phyloP scores from a whole-genome alignment of 2,329 filamentous ascomycete genomes.

The Ophiosphaerella narmari region DNA sequence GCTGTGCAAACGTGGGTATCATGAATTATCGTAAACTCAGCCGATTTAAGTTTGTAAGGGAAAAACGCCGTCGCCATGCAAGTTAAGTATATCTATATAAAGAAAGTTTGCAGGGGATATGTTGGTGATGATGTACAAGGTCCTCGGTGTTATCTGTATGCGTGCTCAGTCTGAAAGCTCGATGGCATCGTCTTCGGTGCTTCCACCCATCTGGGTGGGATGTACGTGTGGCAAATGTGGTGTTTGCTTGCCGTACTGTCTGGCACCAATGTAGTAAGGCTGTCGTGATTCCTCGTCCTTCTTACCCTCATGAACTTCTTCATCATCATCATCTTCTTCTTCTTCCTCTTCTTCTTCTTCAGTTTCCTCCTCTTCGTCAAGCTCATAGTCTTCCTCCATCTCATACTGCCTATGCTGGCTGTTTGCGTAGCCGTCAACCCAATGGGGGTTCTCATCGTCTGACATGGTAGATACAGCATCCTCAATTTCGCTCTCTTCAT shows the following conservation, averaged over 20 bases:
- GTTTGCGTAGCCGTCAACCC: conserved; percentile 12
- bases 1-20: no score
- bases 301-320: neutral
- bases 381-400: conserved; percentile 5
- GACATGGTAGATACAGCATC: conserved; percentile 17
- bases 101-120: no score
- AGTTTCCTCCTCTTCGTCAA: conserved; percentile 4
- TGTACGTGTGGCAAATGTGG: conserved; percentile 1
- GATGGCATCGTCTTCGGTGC: conserved; percentile 41
- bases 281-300: neutral
- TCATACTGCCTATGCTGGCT: neutral
- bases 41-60: no score
- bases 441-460: conserved; percentile 11
- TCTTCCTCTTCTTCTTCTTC: conserved; percentile 9
- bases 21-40: no score
- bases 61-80: no score
- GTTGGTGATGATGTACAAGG: no score
- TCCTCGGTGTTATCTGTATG: neutral
- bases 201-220: conserved; percentile 18
- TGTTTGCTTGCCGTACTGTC: neutral
- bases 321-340: conserved; percentile 5
- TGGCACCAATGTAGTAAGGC: neutral
- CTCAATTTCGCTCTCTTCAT: conserved; percentile 13
- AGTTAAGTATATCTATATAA: no score
- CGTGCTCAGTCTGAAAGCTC: conserved; percentile 36